Conservation (phyloP, 768 basidiomycete genomes). For the Favolaschia claudopus region DNA sequence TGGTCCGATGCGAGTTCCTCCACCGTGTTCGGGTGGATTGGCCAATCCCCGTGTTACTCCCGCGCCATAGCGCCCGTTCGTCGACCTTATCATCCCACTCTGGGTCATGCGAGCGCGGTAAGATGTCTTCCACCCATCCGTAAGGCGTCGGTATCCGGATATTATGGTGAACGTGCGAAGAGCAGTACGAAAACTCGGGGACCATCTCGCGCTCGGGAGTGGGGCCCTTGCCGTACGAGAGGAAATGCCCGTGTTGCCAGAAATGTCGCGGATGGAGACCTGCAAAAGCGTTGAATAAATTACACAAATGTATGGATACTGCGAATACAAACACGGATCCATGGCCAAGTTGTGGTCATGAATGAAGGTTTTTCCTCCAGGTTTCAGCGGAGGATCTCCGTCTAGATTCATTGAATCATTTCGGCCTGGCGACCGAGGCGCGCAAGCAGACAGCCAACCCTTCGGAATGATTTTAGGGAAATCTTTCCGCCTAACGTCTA, state of each 20-base stretch:
- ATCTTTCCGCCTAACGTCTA: no score
- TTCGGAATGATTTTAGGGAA: no score
- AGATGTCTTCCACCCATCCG: constrained; percentile 49
- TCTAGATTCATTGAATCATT: not conserved
- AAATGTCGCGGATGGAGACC: constrained; percentile 47
- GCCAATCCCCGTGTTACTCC: constrained; percentile 73
- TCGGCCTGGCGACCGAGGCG: no score
- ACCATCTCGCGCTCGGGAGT: constrained; percentile 47
- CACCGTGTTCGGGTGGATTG: constrained; percentile 49
- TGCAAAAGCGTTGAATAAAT: no score
- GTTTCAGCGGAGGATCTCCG: not conserved
- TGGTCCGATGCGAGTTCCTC: constrained; percentile 52
- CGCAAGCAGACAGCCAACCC: no score
- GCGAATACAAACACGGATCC: constrained; percentile 60
- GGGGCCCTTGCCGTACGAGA: constrained; percentile 56
- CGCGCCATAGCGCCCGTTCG: constrained; percentile 71
- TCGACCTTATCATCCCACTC: constrained; percentile 70
- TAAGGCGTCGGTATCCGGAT: constrained; percentile 55
- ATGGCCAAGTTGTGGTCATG: constrained; percentile 51
- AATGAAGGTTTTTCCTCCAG: constrained; percentile 58
- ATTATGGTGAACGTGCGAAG: constrained; percentile 59
- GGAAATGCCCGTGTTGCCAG: constrained; percentile 57
- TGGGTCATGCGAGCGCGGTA: constrained; percentile 32
- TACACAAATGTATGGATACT: no score
- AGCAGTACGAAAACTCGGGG: constrained; percentile 60